Conservation (phyloP, 1,284 basidiomycete species). For the Boletus subluridellus region DNA sequence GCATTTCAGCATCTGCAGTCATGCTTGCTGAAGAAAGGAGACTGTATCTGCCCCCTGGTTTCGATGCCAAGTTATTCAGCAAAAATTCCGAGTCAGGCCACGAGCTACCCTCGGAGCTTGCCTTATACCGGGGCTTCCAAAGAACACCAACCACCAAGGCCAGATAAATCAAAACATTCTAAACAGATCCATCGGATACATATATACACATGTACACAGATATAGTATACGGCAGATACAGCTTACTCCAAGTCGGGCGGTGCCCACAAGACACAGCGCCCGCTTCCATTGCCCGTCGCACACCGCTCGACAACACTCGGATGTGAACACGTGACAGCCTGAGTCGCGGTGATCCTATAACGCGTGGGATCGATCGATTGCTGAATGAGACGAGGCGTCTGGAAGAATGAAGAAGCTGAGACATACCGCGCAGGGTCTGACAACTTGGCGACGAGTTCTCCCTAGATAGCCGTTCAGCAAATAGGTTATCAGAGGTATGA, state of each 20-base stretch:
- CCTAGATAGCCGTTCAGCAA: slow-evolving; percentile 37
- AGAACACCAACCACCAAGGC: too few relatives aligned
- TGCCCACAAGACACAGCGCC: slow-evolving; percentile 77
- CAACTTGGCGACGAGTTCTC: slow-evolving; percentile 61
- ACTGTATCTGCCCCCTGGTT: too few relatives aligned
- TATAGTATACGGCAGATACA: neutral
- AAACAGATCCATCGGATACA: neutral
- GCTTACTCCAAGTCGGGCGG: slow-evolving; percentile 34
- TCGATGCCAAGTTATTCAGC: too few relatives aligned
- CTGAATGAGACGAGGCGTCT: slow-evolving; percentile 1
- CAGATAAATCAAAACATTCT: neutral
- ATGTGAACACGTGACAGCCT: slow-evolving; percentile 84
- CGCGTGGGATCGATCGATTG: neutral
- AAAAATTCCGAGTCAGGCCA: too few relatives aligned
- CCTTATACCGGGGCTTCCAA: too few relatives aligned
- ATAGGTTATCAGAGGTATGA: neutral
- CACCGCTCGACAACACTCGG: slow-evolving; percentile 67
- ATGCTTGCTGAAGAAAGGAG: too few relatives aligned
- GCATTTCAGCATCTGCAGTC: too few relatives aligned
- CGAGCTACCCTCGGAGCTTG: too few relatives aligned
- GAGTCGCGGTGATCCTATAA: slow-evolving; percentile 67
- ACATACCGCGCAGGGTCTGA: slow-evolving; percentile 54
- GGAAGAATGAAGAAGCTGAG: neutral
- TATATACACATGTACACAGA: neutral
- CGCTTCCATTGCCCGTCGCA: slow-evolving; percentile 72